These are phyloP conservation scores for Helotiales sp. DNA, from an alignment of 2,329 filamentous ascomycete genomes.

Conservation along the genomic window DNA sequence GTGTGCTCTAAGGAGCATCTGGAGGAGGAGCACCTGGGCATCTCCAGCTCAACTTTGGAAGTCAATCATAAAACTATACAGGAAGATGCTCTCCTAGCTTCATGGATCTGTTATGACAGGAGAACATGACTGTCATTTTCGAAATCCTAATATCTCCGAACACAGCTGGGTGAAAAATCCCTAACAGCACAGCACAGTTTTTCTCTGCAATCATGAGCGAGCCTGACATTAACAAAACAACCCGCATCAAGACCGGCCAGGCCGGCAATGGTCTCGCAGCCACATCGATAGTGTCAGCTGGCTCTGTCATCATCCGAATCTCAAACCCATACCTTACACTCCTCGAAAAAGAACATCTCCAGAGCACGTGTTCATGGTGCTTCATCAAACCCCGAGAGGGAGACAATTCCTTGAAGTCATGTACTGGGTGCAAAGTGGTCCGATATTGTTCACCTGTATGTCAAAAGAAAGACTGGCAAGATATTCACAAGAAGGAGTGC, in stretches of 20 bases:
- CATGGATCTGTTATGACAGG: too few relatives aligned
- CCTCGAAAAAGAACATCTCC: constrained; percentile 30
- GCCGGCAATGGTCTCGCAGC: constrained; percentile 29
- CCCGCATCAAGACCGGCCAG: background rate
- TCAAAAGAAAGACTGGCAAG: constrained; percentile 55
- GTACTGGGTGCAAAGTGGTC: constrained; percentile 53
- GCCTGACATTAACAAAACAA: constrained; percentile 18
- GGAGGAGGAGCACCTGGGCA: too few relatives aligned
- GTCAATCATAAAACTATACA: too few relatives aligned
- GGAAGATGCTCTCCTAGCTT: too few relatives aligned
- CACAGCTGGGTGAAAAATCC: too few relatives aligned
- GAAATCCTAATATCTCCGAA: too few relatives aligned
- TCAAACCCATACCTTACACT: constrained; percentile 27
- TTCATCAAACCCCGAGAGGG: constrained; percentile 14
- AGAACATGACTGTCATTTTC: too few relatives aligned
- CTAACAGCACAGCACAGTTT: too few relatives aligned
- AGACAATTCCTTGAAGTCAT: constrained; percentile 34
- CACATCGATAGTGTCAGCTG: constrained; percentile 11
- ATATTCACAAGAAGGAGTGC: constrained; percentile 57
- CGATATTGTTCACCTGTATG: constrained; percentile 56
- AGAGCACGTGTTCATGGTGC: constrained; percentile 31
- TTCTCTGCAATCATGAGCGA: background rate
- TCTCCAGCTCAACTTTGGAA: too few relatives aligned
- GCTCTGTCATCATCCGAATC: constrained; percentile 27
- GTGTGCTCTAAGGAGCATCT: too few relatives aligned